Evolutionary conservation across 805 yeast species (phyloP).

Genomic region (Candida ponderosae): DNA sequence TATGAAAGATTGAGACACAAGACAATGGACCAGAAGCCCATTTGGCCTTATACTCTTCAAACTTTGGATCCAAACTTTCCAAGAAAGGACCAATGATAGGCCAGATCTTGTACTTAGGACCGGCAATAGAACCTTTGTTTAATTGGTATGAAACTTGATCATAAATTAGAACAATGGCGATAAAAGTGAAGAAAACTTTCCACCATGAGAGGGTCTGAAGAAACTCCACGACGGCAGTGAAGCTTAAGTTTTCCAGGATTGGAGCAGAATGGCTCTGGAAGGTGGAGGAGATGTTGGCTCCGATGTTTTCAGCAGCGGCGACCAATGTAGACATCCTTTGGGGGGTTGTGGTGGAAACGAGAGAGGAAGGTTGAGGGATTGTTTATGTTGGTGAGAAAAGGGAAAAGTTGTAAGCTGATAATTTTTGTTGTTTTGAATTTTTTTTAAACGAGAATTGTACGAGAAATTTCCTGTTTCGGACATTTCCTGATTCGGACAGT

Average conservation of each 20-base stretch:
- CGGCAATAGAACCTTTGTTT: slow-evolving; percentile 84
- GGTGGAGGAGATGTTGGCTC: slow-evolving; percentile 8
- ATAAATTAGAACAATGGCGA: slow-evolving; percentile 44
- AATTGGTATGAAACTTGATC: slow-evolving; percentile 76
- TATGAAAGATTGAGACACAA: slow-evolving; percentile 97
- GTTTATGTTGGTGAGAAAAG: too few relatives aligned
- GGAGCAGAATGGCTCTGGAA: slow-evolving; percentile 7
- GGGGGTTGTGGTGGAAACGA: too few relatives aligned
- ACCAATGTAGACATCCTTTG: slow-evolving; percentile 14
- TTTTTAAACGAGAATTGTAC: too few relatives aligned
- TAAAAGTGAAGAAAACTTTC: slow-evolving; percentile 38
- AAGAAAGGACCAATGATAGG: slow-evolving; percentile 95
- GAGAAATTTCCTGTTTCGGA: too few relatives aligned
- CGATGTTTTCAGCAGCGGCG: slow-evolving; percentile 12
- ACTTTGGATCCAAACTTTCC: slow-evolving; percentile 91
- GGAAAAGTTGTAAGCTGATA: too few relatives aligned
- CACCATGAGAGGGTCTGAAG: slow-evolving; percentile 39
- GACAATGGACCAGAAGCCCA: slow-evolving; percentile 94
- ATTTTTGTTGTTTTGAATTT: too few relatives aligned
- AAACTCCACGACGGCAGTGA: slow-evolving; percentile 7
- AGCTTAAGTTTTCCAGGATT: slow-evolving; percentile 1
- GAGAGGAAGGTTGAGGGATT: too few relatives aligned
- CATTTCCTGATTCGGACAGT: too few relatives aligned
- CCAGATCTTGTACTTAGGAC: slow-evolving; percentile 83
- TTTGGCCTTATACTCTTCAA: slow-evolving; percentile 85